Conservation (phyloP, 1,284 basidiomycete species). For the Exobasidium cylindrosporum region DNA sequence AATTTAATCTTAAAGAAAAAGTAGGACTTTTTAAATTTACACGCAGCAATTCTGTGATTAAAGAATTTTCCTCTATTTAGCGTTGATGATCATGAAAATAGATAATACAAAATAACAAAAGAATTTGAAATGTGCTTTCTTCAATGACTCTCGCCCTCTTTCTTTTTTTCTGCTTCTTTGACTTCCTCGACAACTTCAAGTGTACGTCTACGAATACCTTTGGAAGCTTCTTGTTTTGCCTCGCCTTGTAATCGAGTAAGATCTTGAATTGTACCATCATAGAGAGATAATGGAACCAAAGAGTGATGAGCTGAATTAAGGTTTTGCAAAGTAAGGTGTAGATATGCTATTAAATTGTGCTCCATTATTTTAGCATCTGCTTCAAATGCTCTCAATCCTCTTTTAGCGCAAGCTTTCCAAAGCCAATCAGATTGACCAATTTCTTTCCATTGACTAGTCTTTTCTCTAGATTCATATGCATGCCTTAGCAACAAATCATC, state of each 20-base stretch:
- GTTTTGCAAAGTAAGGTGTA: constrained; percentile 15
- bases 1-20: no score
- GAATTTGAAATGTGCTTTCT: background rate
- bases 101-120: background rate
- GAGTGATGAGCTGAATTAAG: constrained; percentile 17
- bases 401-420: constrained; percentile 36
- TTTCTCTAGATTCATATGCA: background rate
- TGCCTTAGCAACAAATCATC: constrained; percentile 35
- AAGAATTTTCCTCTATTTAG: no score
- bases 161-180: constrained; percentile 17
- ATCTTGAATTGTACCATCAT: constrained; percentile 21
- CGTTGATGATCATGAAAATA: constrained; percentile 1
- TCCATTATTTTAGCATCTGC: constrained; percentile 4
- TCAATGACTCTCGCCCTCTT: background rate
- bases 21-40: no score
- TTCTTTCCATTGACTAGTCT: constrained; percentile 8
- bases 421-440: constrained; percentile 29
- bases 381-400: constrained; percentile 26
- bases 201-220: constrained; percentile 35
- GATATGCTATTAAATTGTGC: constrained; percentile 4
- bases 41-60: no score
- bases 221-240: constrained; percentile 18
- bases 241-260: constrained; percentile 21
- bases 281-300: constrained; percentile 32
- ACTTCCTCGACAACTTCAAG: constrained; percentile 40